phyloP scores from a whole-genome alignment of 2,329 filamentous ascomycete species.

The Metarhizium robertsii region DNA sequence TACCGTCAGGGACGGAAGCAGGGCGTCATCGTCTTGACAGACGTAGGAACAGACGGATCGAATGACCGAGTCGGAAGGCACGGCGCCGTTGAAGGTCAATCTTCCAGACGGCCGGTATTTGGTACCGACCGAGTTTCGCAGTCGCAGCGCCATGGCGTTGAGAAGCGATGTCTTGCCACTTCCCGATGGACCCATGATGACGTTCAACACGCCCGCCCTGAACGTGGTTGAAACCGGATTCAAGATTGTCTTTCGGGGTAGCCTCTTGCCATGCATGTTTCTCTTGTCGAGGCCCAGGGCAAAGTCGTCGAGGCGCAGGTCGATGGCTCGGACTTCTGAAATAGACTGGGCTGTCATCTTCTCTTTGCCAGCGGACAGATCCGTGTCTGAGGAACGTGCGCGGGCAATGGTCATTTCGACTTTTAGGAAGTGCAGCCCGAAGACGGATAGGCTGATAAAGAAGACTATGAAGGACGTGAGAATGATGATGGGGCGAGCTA shows the following conservation, averaged over 20 bases:
- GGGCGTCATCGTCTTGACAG: constrained; percentile 67
- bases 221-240: constrained; percentile 59
- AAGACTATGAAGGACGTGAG: constrained; percentile 52
- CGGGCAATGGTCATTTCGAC: constrained; percentile 63
- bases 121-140: constrained; percentile 52
- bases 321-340: constrained; percentile 47
- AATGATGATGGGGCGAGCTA: constrained; percentile 55
- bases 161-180: constrained; percentile 68
- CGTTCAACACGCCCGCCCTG: constrained; percentile 57
- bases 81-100: constrained; percentile 60
- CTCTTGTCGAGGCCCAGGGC: constrained; percentile 56
- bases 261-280: constrained; percentile 38
- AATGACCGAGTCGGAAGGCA: constrained; percentile 59
- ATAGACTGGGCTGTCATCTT: constrained; percentile 49
- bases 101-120: constrained; percentile 52
- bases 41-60: constrained; percentile 68
- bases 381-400: constrained; percentile 46
- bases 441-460: constrained; percentile 50
- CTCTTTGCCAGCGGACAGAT: constrained; percentile 61
- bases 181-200: constrained; percentile 74
- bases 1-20: constrained; percentile 66
- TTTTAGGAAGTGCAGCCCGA: constrained; percentile 54
- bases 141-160: constrained; percentile 60
- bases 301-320: constrained; percentile 56
- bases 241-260: constrained; percentile 51